Base-by-base conservation (phyloP, 2,329 filamentous ascomycete species). In the Sporothrix brunneoviolacea region DNA sequence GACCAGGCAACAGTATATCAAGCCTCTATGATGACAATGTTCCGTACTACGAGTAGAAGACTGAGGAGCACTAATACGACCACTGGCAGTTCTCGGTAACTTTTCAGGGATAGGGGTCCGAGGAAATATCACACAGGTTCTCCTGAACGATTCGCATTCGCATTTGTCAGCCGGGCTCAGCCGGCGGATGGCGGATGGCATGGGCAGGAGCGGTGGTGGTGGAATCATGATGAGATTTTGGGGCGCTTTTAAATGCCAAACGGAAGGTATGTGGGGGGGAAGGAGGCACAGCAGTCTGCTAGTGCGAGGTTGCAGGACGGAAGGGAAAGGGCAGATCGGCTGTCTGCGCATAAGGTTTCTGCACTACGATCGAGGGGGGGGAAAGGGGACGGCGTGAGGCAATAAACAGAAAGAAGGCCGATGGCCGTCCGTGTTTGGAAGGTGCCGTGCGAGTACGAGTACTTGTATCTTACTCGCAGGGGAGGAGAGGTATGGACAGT, bases 211-310 rank as follows among this genome's bases (percentile, higher is more conserved):
- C 5, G 24, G 24, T 10, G 24, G 24, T 35, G 6, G 32, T n/a
- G 32, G 7, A 35, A 13, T 35, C 12, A 10, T 28, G 24, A 28
- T 10, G 10, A 28, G 10, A 28, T 28, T 5, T 10, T 28, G 24
- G 24, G 24, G 24, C 24, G 24, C 24, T 10, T 10, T 28, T n/a
- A n/a, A n/a, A n/a, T n/a, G n/a, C n/a, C n/a, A n/a, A n/a, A n/a
- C n/a, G n/a, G n/a, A n/a, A n/a, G n/a, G n/a, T n/a, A 12, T 28
- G 44, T 48, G 44, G 44, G 35, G 44, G 36, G 21, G 28, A 33
- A 40, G 45, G 45, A 48, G 45, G 45, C 45, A 22, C 36, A 48
- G 45, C 45, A 33, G 36, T 18, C 38, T 48, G 45, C 45, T 48
- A 48, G 45, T 36, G 44, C 22, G 37, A 21, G 24, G 15, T 19